These are phyloP conservation scores for Cladosporium sp. DNA, from an alignment of 2,329 filamentous ascomycete genomes.

Conservation along the genomic window DNA sequence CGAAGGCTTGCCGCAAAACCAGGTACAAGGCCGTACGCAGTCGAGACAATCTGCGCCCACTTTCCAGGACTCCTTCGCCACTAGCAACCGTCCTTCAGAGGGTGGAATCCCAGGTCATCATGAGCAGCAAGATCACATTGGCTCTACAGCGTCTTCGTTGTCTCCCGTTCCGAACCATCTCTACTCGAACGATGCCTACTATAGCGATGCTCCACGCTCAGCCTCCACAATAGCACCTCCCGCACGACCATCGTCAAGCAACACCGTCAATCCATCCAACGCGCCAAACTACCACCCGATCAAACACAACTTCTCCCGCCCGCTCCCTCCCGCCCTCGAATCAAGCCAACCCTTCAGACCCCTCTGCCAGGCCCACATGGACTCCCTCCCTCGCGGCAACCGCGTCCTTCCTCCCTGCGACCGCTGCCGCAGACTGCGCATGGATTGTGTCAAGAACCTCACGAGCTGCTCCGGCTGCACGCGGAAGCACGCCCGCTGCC, in stretches of 20 bases:
- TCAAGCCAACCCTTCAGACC: conserved; percentile 31
- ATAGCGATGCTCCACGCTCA: conserved; percentile 9
- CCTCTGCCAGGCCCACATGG: conserved; percentile 54
- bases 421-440: conserved; percentile 69
- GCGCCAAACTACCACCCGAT: conserved; percentile 15
- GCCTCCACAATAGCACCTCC: conserved; percentile 4
- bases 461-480: conserved; percentile 84
- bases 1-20: conserved; percentile 52
- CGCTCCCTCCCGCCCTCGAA: conserved; percentile 30
- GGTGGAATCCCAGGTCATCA: not conserved
- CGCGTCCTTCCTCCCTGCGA: conserved; percentile 77
- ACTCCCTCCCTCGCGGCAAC: conserved; percentile 67
- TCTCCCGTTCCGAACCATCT: conserved; percentile 24
- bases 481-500: conserved; percentile 83
- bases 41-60: conserved; percentile 3
- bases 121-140: conserved; percentile 4
- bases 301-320: conserved; percentile 34
- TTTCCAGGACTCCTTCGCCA: not conserved
- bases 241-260: conserved; percentile 22
- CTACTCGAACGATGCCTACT: conserved; percentile 20
- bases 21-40: conserved; percentile 16
- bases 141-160: conserved; percentile 18
- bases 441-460: conserved; percentile 77
- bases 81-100: not conserved
- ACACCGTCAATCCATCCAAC: conserved; percentile 13